These are phyloP conservation scores for Magnolia sinica DNA, from an alignment of 164 flowering plant genomes.

Conservation along the genomic window DNA sequence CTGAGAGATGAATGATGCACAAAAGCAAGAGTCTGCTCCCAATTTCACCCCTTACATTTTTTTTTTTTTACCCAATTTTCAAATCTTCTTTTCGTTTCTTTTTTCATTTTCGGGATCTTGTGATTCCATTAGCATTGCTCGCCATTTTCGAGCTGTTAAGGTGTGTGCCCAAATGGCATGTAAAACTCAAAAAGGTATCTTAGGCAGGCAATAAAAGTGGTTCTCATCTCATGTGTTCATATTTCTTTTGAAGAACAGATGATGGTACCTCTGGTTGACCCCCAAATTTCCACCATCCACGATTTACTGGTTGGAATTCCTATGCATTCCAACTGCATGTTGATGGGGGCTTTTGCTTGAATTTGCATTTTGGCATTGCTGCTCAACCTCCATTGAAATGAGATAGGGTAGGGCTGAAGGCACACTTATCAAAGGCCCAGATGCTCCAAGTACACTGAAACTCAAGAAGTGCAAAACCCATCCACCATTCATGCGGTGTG, in stretches of 20 bases:
- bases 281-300: no score
- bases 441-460: no score
- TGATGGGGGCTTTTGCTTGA: no score
- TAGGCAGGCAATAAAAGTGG: neutral
- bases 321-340: no score
- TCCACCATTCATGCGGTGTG: no score
- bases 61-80: neutral
- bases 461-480: no score
- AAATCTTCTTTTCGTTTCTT: neutral
- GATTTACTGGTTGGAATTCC: no score
- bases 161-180: neutral
- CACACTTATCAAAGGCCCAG: no score
- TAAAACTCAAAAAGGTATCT: neutral
- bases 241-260: neutral
- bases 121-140: neutral
- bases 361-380: no score
- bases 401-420: no score
- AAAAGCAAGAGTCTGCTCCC: neutral
- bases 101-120: slow-evolving; percentile 3
- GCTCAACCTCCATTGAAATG: no score
- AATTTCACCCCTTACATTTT: neutral
- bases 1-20: neutral
- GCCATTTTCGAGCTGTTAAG: neutral
- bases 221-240: neutral
- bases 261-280: no score